phyloP scores from a whole-genome alignment of 805 yeast species.

The Yarrowia divulgata region DNA sequence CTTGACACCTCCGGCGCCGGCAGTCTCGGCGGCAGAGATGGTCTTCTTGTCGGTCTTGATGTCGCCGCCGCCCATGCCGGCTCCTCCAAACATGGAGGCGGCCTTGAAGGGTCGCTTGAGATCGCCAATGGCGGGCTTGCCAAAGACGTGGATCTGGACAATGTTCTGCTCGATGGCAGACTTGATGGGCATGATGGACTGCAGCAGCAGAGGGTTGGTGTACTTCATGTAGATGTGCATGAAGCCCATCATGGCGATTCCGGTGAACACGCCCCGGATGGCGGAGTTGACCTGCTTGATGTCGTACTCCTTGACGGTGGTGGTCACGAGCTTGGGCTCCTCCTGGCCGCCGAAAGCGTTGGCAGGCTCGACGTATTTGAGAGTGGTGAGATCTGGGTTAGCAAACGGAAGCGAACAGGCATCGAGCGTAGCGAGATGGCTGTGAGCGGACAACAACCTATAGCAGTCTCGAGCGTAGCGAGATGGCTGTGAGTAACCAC shows the following conservation, averaged over 20 bases:
- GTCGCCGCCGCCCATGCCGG: constrained; percentile 54
- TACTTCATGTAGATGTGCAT: constrained; percentile 98
- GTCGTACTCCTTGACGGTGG: constrained; percentile 95
- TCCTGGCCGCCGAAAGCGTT: constrained; percentile 78
- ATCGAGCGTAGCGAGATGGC: background rate
- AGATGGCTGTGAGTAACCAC: too few relatives aligned
- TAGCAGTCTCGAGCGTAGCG: too few relatives aligned
- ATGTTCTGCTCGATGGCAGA: constrained; percentile 87
- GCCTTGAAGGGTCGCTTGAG: constrained; percentile 97
- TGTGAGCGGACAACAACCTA: too few relatives aligned
- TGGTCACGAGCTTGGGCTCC: constrained; percentile 73
- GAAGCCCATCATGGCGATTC: constrained; percentile 96
- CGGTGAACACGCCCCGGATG: constrained; percentile 83
- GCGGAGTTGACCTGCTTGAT: constrained; percentile 81
- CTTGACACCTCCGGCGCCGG: constrained; percentile 83
- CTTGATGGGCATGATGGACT: constrained; percentile 88
- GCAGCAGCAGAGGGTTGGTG: constrained; percentile 96
- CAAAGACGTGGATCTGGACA: constrained; percentile 88
- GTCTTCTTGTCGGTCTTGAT: constrained; percentile 86
- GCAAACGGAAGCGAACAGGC: background rate
- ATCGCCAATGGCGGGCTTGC: constrained; percentile 83
- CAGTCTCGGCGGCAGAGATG: constrained; percentile 80
- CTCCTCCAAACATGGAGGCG: constrained; percentile 74
- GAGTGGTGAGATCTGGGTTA: constrained; percentile 70
- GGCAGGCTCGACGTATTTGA: constrained; percentile 89